Percentiles rank a stretch among this genome's conserved stretches.
Evolutionary conservation across 108 stramenopile genomes (phyloP).

Genomic region (Stephanodiscus triporus): DNA sequence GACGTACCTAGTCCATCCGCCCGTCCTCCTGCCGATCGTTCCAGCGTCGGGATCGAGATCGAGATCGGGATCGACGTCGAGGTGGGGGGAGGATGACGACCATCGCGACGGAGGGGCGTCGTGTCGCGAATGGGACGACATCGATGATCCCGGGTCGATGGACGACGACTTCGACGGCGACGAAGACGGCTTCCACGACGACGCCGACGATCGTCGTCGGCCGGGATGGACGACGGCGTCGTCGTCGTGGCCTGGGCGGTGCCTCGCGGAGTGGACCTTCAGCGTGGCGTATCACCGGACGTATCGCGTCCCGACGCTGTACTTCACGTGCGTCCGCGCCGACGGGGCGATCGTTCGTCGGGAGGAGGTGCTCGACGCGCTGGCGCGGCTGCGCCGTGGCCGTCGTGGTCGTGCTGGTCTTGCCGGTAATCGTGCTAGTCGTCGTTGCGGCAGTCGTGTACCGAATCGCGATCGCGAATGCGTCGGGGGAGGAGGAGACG

Average conservation of each 20-base stretch:
- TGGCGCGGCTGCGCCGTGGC: not conserved
- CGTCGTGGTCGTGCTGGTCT: too few relatives aligned
- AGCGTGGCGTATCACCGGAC: conserved; percentile 66
- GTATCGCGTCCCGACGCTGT: conserved; percentile 70
- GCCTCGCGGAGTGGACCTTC: conserved; percentile 60
- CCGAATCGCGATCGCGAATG: not conserved
- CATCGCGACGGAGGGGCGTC: too few relatives aligned
- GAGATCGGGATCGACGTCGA: not conserved
- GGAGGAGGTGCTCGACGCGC: conserved; percentile 36
- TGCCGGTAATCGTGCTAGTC: too few relatives aligned
- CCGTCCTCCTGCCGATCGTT: not conserved
- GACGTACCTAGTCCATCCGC: conserved; percentile 4
- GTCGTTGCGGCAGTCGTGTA: too few relatives aligned
- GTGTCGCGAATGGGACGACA: too few relatives aligned
- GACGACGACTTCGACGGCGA: too few relatives aligned
- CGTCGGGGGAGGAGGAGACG: not conserved
- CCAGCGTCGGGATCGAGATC: too few relatives aligned
- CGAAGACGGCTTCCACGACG: too few relatives aligned
- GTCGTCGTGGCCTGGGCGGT: too few relatives aligned
- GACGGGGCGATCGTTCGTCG: conserved; percentile 51
- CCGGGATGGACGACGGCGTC: too few relatives aligned
- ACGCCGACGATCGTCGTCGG: too few relatives aligned
- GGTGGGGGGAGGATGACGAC: not conserved
- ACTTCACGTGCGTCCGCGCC: conserved; percentile 53
- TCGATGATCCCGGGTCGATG: too few relatives aligned